Evolutionary conservation across 805 yeast genomes (phyloP).

Genomic region (Monosporozyma servazzii): DNA sequence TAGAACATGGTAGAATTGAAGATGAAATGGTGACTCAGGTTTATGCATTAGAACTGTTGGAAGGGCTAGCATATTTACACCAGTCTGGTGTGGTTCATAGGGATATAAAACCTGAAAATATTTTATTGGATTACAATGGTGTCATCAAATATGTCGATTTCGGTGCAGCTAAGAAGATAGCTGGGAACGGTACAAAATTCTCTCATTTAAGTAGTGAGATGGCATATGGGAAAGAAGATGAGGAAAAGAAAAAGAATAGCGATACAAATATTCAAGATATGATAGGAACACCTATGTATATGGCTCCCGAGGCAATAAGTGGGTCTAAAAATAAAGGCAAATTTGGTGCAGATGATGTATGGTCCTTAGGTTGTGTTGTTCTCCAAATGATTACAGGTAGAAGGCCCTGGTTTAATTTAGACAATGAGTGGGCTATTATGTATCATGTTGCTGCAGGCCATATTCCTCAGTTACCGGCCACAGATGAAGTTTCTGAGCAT

Average conservation of each 20-base stretch:
- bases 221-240: constrained; percentile 1
- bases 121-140: constrained; percentile 81
- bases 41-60: constrained; percentile 84
- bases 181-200: constrained; percentile 42
- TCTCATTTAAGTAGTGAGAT: constrained; percentile 1
- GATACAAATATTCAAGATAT: constrained; percentile 21
- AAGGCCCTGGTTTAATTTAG: constrained; percentile 93
- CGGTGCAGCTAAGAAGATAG: constrained; percentile 91
- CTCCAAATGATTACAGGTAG: constrained; percentile 95
- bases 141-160: constrained; percentile 93
- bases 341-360: constrained; percentile 56
- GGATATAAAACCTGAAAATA: constrained; percentile 93
- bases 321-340: constrained; percentile 44
- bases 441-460: constrained; percentile 96
- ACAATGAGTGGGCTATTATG: constrained; percentile 98
- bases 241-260: constrained; percentile 7
- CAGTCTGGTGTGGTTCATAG: constrained; percentile 94
- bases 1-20: constrained; percentile 89
- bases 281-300: constrained; percentile 97
- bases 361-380: constrained; percentile 96
- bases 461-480: constrained; percentile 72
- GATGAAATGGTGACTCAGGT: constrained; percentile 90
- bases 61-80: constrained; percentile 90
- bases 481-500: constrained; percentile 64
- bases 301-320: constrained; percentile 95